phyloP scores from a whole-genome alignment of 257 asterid genomes.

The Solanum sparsipilum region DNA sequence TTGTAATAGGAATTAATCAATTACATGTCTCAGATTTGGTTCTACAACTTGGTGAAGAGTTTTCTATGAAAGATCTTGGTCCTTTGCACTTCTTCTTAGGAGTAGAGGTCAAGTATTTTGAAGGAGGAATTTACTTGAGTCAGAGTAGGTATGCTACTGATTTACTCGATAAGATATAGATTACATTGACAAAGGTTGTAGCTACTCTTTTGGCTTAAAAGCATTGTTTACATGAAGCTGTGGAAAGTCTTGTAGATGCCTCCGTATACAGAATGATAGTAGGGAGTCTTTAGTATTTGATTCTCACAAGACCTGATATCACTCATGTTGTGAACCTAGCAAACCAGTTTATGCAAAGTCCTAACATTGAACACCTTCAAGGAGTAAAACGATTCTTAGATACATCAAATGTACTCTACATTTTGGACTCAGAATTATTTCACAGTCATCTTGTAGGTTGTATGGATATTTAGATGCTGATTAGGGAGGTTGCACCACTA shows the following conservation, averaged over 20 bases:
- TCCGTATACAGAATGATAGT: neutral
- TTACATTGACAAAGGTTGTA: neutral
- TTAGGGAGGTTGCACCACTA: neutral
- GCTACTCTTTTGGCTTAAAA: neutral
- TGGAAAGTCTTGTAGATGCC: neutral
- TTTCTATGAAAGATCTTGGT: too few relatives aligned
- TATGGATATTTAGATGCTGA: neutral
- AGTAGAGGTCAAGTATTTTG: neutral
- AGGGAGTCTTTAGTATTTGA: neutral
- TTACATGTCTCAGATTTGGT: neutral
- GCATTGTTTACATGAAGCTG: neutral
- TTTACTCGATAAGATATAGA: neutral
- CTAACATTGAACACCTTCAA: too few relatives aligned
- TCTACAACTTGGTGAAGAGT: neutral
- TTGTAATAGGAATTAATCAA: neutral
- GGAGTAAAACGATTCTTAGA: neutral
- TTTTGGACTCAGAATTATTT: neutral
- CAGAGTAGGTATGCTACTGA: neutral
- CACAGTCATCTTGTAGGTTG: neutral
- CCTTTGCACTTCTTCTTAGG: neutral
- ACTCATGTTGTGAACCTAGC: neutral
- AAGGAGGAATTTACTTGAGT: neutral
- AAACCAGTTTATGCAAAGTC: too few relatives aligned
- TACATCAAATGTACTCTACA: neutral
- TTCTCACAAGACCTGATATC: neutral